Evolutionary conservation across 805 yeast species (phyloP).

Genomic region (Nakazawaea ernobii): DNA sequence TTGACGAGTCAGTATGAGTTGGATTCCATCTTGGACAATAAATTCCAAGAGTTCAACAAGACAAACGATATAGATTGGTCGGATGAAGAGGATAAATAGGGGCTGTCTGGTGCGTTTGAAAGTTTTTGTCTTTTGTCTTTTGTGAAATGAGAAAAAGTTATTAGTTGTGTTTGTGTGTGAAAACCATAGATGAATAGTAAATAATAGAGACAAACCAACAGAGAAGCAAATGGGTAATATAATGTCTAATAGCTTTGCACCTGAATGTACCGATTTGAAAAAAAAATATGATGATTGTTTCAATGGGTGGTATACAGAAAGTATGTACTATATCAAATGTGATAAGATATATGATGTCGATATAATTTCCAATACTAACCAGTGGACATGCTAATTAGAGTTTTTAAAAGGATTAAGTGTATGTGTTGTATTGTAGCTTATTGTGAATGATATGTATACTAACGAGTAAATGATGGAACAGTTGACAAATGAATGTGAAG

Average conservation of each 20-base stretch:
- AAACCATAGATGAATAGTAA: no score
- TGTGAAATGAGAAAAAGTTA: background rate
- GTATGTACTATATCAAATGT: no score
- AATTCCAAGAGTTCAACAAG: constrained; percentile 5
- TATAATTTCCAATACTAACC: no score
- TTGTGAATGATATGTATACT: background rate
- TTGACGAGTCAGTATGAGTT: constrained; percentile 2
- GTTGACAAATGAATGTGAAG: constrained; percentile 82
- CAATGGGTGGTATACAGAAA: constrained; percentile 92
- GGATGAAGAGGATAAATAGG: background rate
- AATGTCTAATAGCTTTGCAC: constrained; percentile 89
- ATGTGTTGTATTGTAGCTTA: constrained; percentile 10
- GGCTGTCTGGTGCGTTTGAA: background rate
- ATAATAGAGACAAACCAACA: no score
- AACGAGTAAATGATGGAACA: constrained; percentile 15
- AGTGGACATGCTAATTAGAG: no score
- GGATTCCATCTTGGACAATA: constrained; percentile 8
- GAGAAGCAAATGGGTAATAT: constrained; percentile 55
- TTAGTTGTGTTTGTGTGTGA: no score
- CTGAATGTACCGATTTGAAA: constrained; percentile 89
- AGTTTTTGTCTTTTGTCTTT: background rate
- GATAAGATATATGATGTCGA: no score
- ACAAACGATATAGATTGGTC: constrained; percentile 10
- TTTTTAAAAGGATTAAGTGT: constrained; percentile 56
- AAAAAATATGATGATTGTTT: constrained; percentile 88